Conservation (phyloP, 169 alveolate genomes). For the Cyclospora cayetanensis region DNA sequence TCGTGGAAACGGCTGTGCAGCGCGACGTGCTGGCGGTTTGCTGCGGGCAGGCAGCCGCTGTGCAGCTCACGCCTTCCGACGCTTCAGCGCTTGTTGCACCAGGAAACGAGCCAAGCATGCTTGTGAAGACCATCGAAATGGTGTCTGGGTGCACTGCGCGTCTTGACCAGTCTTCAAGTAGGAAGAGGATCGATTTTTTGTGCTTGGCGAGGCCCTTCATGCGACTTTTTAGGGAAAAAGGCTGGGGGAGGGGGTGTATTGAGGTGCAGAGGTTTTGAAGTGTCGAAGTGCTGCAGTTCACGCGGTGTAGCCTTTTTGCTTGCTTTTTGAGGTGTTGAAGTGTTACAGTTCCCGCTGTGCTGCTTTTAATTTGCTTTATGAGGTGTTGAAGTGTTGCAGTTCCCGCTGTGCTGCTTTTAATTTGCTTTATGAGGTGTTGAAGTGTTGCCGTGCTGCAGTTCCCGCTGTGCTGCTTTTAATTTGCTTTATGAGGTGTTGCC, state of each 20-base stretch:
- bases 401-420: no score
- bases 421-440: no score
- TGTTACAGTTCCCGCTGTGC: background rate
- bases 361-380: no score
- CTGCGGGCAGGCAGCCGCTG: conserved; percentile 22
- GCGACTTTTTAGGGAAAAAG: no score
- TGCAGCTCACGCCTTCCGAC: background rate
- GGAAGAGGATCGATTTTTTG: no score
- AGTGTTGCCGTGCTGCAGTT: no score
- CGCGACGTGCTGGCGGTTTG: conserved; percentile 10
- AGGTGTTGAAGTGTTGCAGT: no score
- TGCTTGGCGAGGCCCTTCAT: no score
- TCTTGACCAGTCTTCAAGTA: background rate
- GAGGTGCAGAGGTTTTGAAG: no score
- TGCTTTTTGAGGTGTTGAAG: background rate
- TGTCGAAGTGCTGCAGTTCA: background rate
- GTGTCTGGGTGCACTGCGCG: background rate
- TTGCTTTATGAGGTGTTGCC: no score
- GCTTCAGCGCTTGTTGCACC: background rate
- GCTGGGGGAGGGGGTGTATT: no score
- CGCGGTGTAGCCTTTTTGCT: background rate
- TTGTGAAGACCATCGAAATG: background rate
- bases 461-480: no score
- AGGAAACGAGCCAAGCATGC: background rate
- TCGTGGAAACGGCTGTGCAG: background rate